Evolutionary conservation across 768 basidiomycete species (phyloP).

Genomic region (Suillus tomentosus): DNA sequence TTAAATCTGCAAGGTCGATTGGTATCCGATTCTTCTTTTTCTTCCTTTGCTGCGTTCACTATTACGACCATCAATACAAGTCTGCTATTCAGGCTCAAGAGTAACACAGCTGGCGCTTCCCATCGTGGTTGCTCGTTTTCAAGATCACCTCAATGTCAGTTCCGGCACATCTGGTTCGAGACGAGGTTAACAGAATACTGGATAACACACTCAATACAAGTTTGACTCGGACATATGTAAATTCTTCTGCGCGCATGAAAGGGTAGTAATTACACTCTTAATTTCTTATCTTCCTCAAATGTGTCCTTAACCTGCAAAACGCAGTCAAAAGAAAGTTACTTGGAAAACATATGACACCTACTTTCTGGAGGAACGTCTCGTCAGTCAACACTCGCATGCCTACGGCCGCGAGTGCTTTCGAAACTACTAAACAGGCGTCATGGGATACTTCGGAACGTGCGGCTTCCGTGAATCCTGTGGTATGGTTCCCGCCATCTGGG

Average conservation of each 20-base stretch:
- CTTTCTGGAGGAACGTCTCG: constrained; percentile 57
- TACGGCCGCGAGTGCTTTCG: constrained; percentile 63
- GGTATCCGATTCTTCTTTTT: neutral
- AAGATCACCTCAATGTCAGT: neutral
- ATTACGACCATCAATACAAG: neutral
- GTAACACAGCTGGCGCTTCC: neutral
- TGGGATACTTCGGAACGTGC: constrained; percentile 62
- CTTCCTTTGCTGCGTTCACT: neutral
- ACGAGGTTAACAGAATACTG: neutral
- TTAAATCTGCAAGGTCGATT: neutral
- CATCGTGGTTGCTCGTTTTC: neutral
- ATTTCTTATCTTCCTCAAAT: constrained; percentile 43
- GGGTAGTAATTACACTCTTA: constrained; percentile 9
- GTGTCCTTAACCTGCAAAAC: constrained; percentile 40
- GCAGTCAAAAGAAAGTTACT: neutral
- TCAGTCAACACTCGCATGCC: constrained; percentile 66
- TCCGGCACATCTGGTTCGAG: neutral
- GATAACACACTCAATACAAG: neutral
- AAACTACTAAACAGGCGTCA: constrained; percentile 58
- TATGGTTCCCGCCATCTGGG: constrained; percentile 71
- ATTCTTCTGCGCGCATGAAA: neutral
- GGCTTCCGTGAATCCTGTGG: constrained; percentile 55
- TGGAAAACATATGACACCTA: constrained; percentile 24
- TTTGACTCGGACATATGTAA: neutral
- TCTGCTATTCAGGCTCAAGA: neutral